Conservation (phyloP, 2,329 filamentous ascomycete genomes). For the Scedosporium minutisporum region DNA sequence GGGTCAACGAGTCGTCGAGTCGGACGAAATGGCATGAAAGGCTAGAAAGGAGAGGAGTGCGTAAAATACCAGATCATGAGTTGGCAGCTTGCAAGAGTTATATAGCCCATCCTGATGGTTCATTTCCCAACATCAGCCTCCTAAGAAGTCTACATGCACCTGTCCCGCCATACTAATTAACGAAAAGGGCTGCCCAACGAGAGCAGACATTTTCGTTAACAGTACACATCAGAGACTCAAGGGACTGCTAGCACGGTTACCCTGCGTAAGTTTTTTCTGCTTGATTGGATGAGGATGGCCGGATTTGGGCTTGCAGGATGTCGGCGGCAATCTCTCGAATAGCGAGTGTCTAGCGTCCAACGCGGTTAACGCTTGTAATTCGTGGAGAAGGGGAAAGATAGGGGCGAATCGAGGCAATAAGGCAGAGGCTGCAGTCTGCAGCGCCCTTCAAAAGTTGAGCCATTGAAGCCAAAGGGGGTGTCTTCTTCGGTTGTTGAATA, state of each 20-base stretch:
- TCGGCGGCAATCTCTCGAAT: slow-evolving; percentile 1
- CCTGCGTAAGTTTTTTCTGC: not conserved
- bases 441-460: no score
- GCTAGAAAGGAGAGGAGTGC: no score
- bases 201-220: not conserved
- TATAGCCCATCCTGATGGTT: no score
- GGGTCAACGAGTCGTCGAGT: no score
- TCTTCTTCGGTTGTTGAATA: not conserved
- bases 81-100: no score
- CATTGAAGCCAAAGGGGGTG: no score
- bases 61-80: no score
- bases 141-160: not conserved
- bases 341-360: not conserved
- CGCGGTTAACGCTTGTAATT: not conserved
- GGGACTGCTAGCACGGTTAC: not conserved
- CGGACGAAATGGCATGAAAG: no score
- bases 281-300: slow-evolving; percentile 1
- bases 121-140: not conserved
- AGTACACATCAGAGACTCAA: not conserved
- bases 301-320: not conserved
- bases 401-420: no score
- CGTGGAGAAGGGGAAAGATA: not conserved
- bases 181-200: not conserved
- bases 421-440: no score
- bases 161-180: not conserved